A percentile compares a stretch with the other conserved stretches of the same genome.
Conservation (phyloP, 805 yeast genomes). For the Wickerhamomyces hampshirensis region DNA sequence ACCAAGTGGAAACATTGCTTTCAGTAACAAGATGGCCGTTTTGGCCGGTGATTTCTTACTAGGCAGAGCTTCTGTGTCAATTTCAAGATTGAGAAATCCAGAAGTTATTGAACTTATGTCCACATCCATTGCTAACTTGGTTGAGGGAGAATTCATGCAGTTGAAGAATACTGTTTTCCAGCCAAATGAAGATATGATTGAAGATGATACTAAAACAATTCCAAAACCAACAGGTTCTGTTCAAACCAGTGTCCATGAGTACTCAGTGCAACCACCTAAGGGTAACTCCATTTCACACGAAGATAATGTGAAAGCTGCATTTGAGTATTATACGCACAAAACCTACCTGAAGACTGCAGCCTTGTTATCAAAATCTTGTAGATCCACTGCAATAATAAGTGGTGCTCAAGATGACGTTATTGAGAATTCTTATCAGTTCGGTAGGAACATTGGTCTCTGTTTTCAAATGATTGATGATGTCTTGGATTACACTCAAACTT, state of each 20-base stretch:
- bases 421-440: slow-evolving; percentile 85
- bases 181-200: slow-evolving; percentile 42
- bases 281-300: slow-evolving; percentile 42
- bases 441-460: slow-evolving; percentile 89
- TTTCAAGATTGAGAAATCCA: slow-evolving; percentile 90
- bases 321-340: slow-evolving; percentile 91
- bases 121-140: slow-evolving; percentile 92
- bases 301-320: slow-evolving; percentile 77
- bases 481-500: slow-evolving; percentile 90
- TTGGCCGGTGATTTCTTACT: slow-evolving; percentile 93
- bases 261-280: slow-evolving; percentile 26
- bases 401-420: slow-evolving; percentile 75
- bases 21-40: slow-evolving; percentile 95
- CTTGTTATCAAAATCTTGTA: slow-evolving; percentile 85
- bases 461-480: slow-evolving; percentile 96
- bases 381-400: slow-evolving; percentile 89
- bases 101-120: slow-evolving; percentile 95
- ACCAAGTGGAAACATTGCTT: slow-evolving; percentile 89
- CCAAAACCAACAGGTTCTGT: slow-evolving; percentile 62
- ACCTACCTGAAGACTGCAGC: slow-evolving; percentile 95
- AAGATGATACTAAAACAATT: slow-evolving; percentile 37
- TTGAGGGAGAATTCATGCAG: slow-evolving; percentile 99
- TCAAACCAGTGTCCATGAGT: slow-evolving; percentile 42
- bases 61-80: slow-evolving; percentile 94
- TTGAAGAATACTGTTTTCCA: slow-evolving; percentile 83